Evolutionary conservation across 2,329 filamentous ascomycete genomes (phyloP).

Genomic region (Epichloe scottii): DNA sequence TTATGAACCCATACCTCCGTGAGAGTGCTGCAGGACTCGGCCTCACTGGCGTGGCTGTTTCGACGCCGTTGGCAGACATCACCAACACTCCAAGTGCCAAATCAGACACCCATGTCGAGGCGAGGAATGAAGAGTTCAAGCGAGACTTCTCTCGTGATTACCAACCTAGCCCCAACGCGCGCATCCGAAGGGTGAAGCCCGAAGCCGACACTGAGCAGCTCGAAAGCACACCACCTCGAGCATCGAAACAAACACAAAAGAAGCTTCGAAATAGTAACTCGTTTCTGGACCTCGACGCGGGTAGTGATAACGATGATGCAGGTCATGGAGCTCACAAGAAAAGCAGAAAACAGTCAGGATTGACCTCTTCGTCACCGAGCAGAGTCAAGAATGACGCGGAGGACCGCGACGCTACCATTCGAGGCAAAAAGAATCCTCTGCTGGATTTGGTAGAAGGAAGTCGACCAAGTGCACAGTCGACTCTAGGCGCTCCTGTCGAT

Average conservation of each 20-base stretch:
- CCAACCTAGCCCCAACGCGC: slow-evolving; percentile 57
- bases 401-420: slow-evolving; percentile 17
- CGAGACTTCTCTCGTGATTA: slow-evolving; percentile 66
- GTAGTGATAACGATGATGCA: slow-evolving; percentile 34
- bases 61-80: slow-evolving; percentile 13
- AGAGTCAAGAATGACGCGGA: slow-evolving; percentile 3
- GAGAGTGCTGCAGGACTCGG: slow-evolving; percentile 17
- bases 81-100: slow-evolving; percentile 11
- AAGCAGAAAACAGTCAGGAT: background rate
- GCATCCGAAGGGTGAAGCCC: slow-evolving; percentile 51
- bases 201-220: slow-evolving; percentile 22
- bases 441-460: slow-evolving; percentile 11
- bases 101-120: slow-evolving; percentile 16
- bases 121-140: slow-evolving; percentile 22
- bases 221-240: slow-evolving; percentile 21
- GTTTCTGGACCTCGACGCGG: slow-evolving; percentile 36
- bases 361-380: background rate
- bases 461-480: slow-evolving; percentile 15
- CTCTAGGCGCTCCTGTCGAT: slow-evolving; percentile 32
- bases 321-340: slow-evolving; percentile 3
- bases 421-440: slow-evolving; percentile 14
- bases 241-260: slow-evolving; percentile 18
- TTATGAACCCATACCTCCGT: slow-evolving; percentile 72
- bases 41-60: slow-evolving; percentile 9
- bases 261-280: slow-evolving; percentile 27